Percentiles rank a stretch among this genome's conserved stretches.
phyloP scores from a whole-genome alignment of 148 eudicot species.

The Salicornia ramosissima region DNA sequence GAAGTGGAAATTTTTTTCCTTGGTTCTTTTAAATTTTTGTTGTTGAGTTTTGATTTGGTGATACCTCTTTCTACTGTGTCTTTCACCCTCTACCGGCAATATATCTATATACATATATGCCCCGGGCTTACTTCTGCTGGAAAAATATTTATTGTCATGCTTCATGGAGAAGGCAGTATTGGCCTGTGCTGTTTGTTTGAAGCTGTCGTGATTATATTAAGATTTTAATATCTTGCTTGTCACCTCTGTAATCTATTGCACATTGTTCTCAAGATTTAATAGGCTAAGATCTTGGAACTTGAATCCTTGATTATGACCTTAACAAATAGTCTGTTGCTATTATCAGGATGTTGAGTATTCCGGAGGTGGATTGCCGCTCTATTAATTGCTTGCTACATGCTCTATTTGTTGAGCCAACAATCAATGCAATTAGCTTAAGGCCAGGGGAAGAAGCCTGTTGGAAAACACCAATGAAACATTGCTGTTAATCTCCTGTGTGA shows the following conservation, averaged over 20 bases:
- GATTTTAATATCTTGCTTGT: neutral
- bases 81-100: neutral
- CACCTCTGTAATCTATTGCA: neutral
- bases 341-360: slow-evolving; percentile 86
- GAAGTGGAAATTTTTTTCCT: too few relatives aligned
- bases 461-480: neutral
- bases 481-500: slow-evolving; percentile 6
- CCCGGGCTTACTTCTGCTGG: too few relatives aligned
- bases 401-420: slow-evolving; percentile 1
- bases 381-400: slow-evolving; percentile 17
- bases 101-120: neutral
- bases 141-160: neutral
- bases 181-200: too few relatives aligned
- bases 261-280: too few relatives aligned
- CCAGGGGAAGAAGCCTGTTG: slow-evolving; percentile 2
- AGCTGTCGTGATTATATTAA: neutral
- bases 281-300: neutral
- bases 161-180: neutral
- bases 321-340: neutral
- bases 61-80: neutral
- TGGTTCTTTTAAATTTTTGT: too few relatives aligned
- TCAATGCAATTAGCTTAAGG: slow-evolving; percentile 4
- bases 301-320: neutral
- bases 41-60: neutral
- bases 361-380: slow-evolving; percentile 62